Percentiles rank a stretch among this genome's conserved stretches.
Evolutionary conservation across 202 grass and related monocot species (phyloP).

Genomic region (Setaria italica): DNA sequence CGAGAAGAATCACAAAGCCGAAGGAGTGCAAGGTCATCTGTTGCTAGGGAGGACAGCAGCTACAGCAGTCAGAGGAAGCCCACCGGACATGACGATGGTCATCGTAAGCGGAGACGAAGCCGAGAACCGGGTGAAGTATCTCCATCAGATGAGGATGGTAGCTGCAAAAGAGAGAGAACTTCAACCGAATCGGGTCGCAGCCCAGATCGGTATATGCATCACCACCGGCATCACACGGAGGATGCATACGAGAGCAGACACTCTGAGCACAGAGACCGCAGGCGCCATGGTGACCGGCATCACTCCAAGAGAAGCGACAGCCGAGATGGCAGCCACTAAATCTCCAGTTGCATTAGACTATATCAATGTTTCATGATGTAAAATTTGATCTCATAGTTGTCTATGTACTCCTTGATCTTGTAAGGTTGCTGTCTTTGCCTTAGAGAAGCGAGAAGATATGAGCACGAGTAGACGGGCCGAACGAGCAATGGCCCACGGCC

Average conservation of each 20-base stretch:
- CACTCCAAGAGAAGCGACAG: slow-evolving; percentile 42
- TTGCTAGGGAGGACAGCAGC: slow-evolving; percentile 53
- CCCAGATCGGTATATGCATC: slow-evolving; percentile 29
- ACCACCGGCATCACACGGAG: slow-evolving; percentile 42
- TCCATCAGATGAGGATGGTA: slow-evolving; percentile 44
- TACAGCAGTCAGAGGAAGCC: slow-evolving; percentile 45
- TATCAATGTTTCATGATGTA: neutral
- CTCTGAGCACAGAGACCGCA: slow-evolving; percentile 16
- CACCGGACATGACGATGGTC: slow-evolving; percentile 20
- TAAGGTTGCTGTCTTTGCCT: neutral
- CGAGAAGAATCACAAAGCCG: slow-evolving; percentile 45
- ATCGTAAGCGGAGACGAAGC: slow-evolving; percentile 32
- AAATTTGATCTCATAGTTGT: neutral
- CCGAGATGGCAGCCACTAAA: slow-evolving; percentile 36
- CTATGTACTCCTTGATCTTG: neutral
- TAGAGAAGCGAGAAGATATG: neutral
- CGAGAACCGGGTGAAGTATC: slow-evolving; percentile 52
- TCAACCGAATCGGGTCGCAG: slow-evolving; percentile 36
- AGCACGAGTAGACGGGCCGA: neutral
- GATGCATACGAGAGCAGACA: slow-evolving; percentile 28
- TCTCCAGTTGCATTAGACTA: neutral
- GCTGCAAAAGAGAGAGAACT: slow-evolving; percentile 41
- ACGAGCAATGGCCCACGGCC: neutral
- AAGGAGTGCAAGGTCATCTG: slow-evolving; percentile 50
- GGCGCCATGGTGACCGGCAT: slow-evolving; percentile 13